A percentile compares a stretch with the other conserved stretches of the same genome.
Conservation (phyloP, 176 grass and related monocot genomes). For the Poa pratensis region DNA sequence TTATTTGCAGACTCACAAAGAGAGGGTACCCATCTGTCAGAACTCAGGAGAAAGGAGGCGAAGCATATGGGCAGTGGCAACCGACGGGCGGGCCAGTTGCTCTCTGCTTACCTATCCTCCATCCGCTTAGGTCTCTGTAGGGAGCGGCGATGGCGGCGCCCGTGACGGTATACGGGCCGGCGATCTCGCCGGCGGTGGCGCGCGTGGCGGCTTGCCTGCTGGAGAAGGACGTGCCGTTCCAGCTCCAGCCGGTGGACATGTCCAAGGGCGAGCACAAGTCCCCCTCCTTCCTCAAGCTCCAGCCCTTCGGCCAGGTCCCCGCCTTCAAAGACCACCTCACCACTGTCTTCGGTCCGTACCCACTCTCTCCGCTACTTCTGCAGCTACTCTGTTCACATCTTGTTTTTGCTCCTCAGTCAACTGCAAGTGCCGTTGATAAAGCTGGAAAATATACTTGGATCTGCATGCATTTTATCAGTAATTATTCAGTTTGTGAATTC, state of each 20-base stretch:
- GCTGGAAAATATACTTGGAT: too few species aligned
- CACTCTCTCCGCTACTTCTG: background rate
- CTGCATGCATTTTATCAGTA: too few species aligned
- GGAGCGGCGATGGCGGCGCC: slow-evolving; percentile 44
- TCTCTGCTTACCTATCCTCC: background rate
- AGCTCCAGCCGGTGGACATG: slow-evolving; percentile 77
- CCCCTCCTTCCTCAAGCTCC: slow-evolving; percentile 84
- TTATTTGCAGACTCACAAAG: background rate
- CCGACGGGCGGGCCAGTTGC: background rate
- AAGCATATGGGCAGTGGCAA: background rate
- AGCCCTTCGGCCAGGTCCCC: slow-evolving; percentile 93
- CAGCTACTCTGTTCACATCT: too few species aligned
- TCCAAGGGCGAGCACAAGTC: slow-evolving; percentile 92
- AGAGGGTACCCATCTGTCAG: background rate
- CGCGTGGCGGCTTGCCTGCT: slow-evolving; percentile 73
- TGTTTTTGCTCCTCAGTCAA: too few species aligned
- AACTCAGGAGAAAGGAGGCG: background rate
- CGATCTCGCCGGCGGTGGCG: slow-evolving; percentile 64
- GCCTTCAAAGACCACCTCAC: slow-evolving; percentile 85
- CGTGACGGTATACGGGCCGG: slow-evolving; percentile 73
- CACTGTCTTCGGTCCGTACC: slow-evolving; percentile 81
- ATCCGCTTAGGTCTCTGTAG: background rate
- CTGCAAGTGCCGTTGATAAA: too few species aligned
- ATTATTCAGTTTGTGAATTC: too few species aligned
- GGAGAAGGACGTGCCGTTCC: slow-evolving; percentile 86